These are phyloP conservation scores for Trichophyton schoenleinii DNA, from an alignment of 2,329 filamentous ascomycete genomes.

Conservation along the genomic window DNA sequence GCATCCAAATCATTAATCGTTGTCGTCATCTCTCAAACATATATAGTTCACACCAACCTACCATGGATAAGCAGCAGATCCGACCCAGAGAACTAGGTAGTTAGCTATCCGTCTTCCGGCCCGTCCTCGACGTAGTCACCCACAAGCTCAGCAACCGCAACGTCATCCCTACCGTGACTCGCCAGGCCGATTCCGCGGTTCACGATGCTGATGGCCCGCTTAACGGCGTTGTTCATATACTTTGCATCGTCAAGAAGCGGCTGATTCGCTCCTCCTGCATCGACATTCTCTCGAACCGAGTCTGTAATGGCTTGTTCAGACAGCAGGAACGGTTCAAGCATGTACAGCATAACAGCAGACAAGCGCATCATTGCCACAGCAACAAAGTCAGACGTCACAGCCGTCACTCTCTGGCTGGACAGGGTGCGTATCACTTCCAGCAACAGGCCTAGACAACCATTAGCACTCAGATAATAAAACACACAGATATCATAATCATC, in stretches of 20 bases:
- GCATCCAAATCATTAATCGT: no score
- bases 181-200: constrained; percentile 14
- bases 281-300: constrained; percentile 28
- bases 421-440: constrained; percentile 73
- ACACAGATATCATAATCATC: neutral
- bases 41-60: no score
- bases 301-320: constrained; percentile 28
- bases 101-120: constrained; percentile 27
- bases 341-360: constrained; percentile 45
- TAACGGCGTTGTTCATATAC: constrained; percentile 16
- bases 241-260: constrained; percentile 17
- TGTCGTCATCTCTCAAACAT: no score
- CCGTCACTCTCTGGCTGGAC: constrained; percentile 73
- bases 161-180: constrained; percentile 8
- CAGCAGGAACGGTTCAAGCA: constrained; percentile 38
- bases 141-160: constrained; percentile 35
- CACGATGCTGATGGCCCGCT: constrained; percentile 20
- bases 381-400: constrained; percentile 70
- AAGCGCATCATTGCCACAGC: constrained; percentile 56
- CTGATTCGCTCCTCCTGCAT: constrained; percentile 20
- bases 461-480: constrained; percentile 20
- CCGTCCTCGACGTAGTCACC: constrained; percentile 36
- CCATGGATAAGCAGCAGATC: constrained; percentile 6
- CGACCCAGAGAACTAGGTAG: constrained; percentile 23
- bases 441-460: constrained; percentile 60